Conservation (phyloP, 768 basidiomycete genomes). For the Exidia glandulosa region DNA sequence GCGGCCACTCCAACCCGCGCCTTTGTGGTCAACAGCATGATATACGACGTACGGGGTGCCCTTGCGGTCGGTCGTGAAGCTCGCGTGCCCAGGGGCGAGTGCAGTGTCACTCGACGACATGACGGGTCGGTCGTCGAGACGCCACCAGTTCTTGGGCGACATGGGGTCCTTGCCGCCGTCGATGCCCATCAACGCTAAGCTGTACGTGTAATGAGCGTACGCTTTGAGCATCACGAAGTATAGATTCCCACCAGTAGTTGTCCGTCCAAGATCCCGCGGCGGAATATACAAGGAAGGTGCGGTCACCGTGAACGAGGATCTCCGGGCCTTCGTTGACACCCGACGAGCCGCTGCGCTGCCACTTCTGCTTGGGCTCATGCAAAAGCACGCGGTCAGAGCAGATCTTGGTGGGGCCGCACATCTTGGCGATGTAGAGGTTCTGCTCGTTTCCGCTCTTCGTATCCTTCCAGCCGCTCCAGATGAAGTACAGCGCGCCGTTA, state of each 20-base stretch:
- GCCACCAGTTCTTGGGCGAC: not conserved
- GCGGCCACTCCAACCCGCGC: not conserved
- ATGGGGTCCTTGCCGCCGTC: not conserved
- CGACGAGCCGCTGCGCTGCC: not conserved
- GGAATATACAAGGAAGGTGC: not conserved
- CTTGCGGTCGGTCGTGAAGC: not conserved
- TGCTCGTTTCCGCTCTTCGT: not conserved
- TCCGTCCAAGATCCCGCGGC: not conserved
- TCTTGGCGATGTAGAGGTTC: not conserved
- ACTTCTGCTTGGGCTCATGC: not conserved
- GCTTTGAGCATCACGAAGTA: too few species aligned
- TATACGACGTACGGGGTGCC: not conserved
- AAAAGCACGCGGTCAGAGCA: not conserved
- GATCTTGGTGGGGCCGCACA: not conserved
- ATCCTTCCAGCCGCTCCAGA: not conserved
- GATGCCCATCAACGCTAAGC: not conserved
- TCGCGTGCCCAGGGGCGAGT: not conserved
- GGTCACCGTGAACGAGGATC: not conserved
- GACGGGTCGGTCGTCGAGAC: not conserved
- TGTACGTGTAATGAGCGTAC: too few species aligned
- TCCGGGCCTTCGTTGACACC: not conserved
- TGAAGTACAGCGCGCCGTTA: not conserved
- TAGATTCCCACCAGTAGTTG: too few species aligned
- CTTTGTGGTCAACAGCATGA: not conserved
- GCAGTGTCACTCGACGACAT: not conserved